Percentiles rank a stretch among this genome's conserved stretches.
Conservation (phyloP, 768 basidiomycete genomes). For the Panaeolus papilionaceus region DNA sequence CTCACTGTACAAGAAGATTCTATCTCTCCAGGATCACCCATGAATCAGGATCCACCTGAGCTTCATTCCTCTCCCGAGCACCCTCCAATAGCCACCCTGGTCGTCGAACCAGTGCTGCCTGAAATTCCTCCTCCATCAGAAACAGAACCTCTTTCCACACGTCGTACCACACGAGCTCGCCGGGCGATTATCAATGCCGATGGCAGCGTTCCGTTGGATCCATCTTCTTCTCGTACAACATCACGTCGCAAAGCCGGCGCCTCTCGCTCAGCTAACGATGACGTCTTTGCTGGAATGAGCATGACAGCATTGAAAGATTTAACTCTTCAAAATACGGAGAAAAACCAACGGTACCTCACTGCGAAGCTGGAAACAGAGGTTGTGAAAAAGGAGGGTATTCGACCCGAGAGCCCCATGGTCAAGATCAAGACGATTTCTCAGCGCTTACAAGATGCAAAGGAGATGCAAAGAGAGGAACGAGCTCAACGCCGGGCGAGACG, state of each 20-base stretch:
- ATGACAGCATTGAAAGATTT: conserved; percentile 71
- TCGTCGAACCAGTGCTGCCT: background rate
- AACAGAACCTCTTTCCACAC: conserved; percentile 29
- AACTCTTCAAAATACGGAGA: conserved; percentile 73
- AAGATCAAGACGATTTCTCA: conserved; percentile 74
- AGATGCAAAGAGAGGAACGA: conserved; percentile 57
- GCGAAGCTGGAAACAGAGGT: conserved; percentile 73
- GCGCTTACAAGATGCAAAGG: conserved; percentile 69
- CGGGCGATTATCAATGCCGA: conserved; percentile 46
- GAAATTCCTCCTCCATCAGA: conserved; percentile 15
- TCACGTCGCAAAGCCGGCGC: conserved; percentile 52
- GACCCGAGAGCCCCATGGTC: conserved; percentile 82
- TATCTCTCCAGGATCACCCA: conserved; percentile 31
- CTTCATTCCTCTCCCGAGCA: conserved; percentile 9
- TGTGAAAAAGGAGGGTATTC: conserved; percentile 66
- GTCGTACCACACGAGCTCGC: conserved; percentile 60
- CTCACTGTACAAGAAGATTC: conserved; percentile 19
- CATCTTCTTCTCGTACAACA: conserved; percentile 28
- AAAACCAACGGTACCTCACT: conserved; percentile 71
- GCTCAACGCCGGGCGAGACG: conserved; percentile 65
- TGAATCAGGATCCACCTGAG: conserved; percentile 28
- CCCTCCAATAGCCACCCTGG: conserved; percentile 16
- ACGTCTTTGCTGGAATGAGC: conserved; percentile 69
- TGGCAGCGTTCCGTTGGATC: conserved; percentile 34
- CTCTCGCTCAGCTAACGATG: conserved; percentile 37